A percentile compares a stretch with the other conserved stretches of the same genome.
Evolutionary conservation across 306 rosid species (phyloP).

Genomic region (Hippophae gyantsensis): DNA sequence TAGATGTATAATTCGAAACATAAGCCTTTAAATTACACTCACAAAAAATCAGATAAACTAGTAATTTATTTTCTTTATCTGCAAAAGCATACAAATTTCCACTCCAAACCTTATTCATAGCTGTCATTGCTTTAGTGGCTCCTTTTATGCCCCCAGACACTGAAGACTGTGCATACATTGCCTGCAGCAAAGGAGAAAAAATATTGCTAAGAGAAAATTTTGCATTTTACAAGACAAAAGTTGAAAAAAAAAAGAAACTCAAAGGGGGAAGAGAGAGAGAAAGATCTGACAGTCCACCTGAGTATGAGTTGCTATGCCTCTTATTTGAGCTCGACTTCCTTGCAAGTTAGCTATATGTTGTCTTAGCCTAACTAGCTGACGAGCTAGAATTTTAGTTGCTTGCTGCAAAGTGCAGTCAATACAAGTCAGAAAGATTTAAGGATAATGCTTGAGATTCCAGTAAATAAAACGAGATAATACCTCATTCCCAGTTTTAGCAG

Average conservation of each 20-base stretch:
- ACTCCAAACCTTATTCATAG: slow-evolving; percentile 76
- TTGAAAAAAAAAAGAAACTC: not conserved
- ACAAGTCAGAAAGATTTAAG: not conserved
- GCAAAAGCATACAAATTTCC: slow-evolving; percentile 4
- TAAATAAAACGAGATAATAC: slow-evolving; percentile 23
- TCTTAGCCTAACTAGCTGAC: slow-evolving; percentile 87
- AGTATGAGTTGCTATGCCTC: slow-evolving; percentile 95
- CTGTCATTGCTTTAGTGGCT: slow-evolving; percentile 95
- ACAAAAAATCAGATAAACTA: not conserved
- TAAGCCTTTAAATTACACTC: not conserved
- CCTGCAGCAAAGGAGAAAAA: slow-evolving; percentile 29
- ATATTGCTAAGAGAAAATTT: not conserved
- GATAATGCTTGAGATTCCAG: not conserved
- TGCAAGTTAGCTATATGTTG: slow-evolving; percentile 96
- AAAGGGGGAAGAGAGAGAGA: not conserved
- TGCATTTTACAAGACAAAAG: not conserved
- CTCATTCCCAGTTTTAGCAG: slow-evolving; percentile 94
- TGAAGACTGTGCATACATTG: slow-evolving; percentile 87
- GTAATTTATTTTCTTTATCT: not conserved
- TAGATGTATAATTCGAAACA: not conserved
- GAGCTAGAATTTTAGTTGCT: slow-evolving; percentile 88
- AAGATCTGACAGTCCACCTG: slow-evolving; percentile 36
- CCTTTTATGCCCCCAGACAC: slow-evolving; percentile 97
- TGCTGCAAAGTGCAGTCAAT: slow-evolving; percentile 35
- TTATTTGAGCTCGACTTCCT: slow-evolving; percentile 96